Conservation (phyloP, 225 moss, liverwort and hornwort genomes). For the Bryoerythrophyllum caledonicum region DNA sequence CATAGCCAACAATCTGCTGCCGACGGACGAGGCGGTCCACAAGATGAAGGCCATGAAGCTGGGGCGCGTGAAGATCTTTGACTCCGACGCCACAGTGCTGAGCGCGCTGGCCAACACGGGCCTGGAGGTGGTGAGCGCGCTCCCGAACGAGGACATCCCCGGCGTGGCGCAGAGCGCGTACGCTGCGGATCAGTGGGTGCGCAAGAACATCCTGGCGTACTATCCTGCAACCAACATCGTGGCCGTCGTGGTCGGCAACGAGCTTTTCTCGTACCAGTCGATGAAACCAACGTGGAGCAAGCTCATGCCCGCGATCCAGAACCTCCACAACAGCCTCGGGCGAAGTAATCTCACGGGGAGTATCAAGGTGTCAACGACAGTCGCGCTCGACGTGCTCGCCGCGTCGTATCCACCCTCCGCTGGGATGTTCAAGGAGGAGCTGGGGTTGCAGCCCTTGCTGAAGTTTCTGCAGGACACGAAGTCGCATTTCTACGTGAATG, state of each 20-base stretch:
- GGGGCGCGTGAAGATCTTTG: constrained; percentile 76
- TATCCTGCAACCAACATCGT: constrained; percentile 72
- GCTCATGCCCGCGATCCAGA: constrained; percentile 77
- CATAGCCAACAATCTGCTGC: constrained; percentile 62
- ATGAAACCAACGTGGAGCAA: constrained; percentile 40
- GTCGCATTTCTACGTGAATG: constrained; percentile 77
- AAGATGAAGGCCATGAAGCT: constrained; percentile 62
- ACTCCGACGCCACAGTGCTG: constrained; percentile 56
- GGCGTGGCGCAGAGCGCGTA: constrained; percentile 44
- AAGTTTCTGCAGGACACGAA: constrained; percentile 70
- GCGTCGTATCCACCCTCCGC: constrained; percentile 76
- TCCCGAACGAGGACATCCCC: constrained; percentile 71
- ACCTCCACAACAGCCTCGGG: constrained; percentile 62
- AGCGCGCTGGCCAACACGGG: constrained; percentile 80
- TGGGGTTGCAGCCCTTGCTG: constrained; percentile 57
- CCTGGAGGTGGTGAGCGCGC: constrained; percentile 64
- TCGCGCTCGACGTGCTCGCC: constrained; percentile 58
- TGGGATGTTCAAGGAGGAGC: constrained; percentile 44
- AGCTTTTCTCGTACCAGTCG: constrained; percentile 71
- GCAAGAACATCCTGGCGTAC: constrained; percentile 41
- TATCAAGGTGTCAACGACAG: constrained; percentile 79
- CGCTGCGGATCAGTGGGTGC: constrained; percentile 52
- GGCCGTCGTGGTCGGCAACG: constrained; percentile 74
- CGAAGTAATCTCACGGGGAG: constrained; percentile 53
- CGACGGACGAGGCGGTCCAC: constrained; percentile 50